phyloP scores from a whole-genome alignment of 352 stramenopile genomes.

The Globisporangium rhizosaccharum region DNA sequence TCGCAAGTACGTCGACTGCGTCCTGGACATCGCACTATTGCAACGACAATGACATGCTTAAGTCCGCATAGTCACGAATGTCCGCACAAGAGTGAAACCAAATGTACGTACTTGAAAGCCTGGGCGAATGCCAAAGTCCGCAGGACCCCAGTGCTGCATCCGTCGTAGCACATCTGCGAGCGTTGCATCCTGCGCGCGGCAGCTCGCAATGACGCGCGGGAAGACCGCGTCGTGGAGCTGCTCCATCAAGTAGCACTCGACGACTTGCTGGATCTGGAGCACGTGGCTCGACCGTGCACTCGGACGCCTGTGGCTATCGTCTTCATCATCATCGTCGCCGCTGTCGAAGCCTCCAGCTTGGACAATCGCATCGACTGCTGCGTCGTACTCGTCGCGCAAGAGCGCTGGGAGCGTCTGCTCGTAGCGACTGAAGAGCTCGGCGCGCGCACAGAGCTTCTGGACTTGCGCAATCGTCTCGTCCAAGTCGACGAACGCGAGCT shows the following conservation, averaged over 20 bases:
- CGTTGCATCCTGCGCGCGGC: slow-evolving; percentile 37
- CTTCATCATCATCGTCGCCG: slow-evolving; percentile 5
- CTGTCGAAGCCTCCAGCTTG: slow-evolving; percentile 44
- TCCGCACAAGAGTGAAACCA: too few species aligned
- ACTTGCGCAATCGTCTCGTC: slow-evolving; percentile 62
- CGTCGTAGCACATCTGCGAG: slow-evolving; percentile 34
- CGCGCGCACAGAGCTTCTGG: slow-evolving; percentile 42
- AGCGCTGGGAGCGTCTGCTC: slow-evolving; percentile 36
- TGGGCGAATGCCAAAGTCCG: slow-evolving; percentile 57
- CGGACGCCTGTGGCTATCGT: neutral
- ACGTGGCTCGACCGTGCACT: slow-evolving; percentile 23
- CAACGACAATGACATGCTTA: slow-evolving; percentile 1
- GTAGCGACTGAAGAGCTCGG: slow-evolving; percentile 41
- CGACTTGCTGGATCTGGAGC: slow-evolving; percentile 70
- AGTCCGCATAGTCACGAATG: too few species aligned
- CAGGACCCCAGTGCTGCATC: slow-evolving; percentile 56
- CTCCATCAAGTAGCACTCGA: slow-evolving; percentile 82
- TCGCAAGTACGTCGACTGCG: slow-evolving; percentile 33
- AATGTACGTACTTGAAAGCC: too few species aligned
- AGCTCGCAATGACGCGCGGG: slow-evolving; percentile 37
- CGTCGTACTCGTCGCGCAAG: slow-evolving; percentile 50
- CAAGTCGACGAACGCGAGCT: slow-evolving; percentile 64
- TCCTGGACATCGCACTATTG: slow-evolving; percentile 47
- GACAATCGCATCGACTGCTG: slow-evolving; percentile 48
- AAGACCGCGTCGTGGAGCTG: slow-evolving; percentile 58